A percentile compares a stretch with the other conserved stretches of the same genome.
Evolutionary conservation across 768 basidiomycete genomes (phyloP).

Genomic region (Strobilomyces confusus): DNA sequence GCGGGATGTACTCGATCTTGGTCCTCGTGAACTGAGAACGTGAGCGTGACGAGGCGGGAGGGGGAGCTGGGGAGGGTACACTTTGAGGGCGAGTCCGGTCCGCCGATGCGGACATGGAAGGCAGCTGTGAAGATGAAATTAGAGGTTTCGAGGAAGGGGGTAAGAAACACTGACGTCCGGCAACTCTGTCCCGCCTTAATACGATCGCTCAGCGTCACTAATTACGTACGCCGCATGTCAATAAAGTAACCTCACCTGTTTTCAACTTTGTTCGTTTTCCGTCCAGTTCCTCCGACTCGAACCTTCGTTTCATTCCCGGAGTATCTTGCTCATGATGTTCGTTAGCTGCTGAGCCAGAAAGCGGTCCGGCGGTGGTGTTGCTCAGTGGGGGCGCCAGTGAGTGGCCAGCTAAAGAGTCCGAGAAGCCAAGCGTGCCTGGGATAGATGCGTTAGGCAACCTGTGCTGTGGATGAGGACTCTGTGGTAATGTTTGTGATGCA

Average conservation of each 20-base stretch:
- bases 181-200: slow-evolving; percentile 40
- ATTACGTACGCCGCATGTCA: slow-evolving; percentile 25
- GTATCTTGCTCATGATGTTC: slow-evolving; percentile 51
- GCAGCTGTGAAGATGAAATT: slow-evolving; percentile 11
- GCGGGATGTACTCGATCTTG: slow-evolving; percentile 86
- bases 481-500: slow-evolving; percentile 27
- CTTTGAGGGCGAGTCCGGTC: slow-evolving; percentile 19
- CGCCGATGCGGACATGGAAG: slow-evolving; percentile 16
- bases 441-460: slow-evolving; percentile 17
- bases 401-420: slow-evolving; percentile 23
- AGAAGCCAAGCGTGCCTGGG: slow-evolving; percentile 24
- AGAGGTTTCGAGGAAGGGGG: slow-evolving; percentile 11
- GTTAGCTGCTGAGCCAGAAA: slow-evolving; percentile 5
- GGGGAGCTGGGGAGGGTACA: slow-evolving; percentile 27
- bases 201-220: slow-evolving; percentile 22
- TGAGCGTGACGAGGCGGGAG: slow-evolving; percentile 33
- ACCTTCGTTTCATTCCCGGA: slow-evolving; percentile 70
- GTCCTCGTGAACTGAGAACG: slow-evolving; percentile 58
- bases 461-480: slow-evolving; percentile 29
- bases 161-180: slow-evolving; percentile 43
- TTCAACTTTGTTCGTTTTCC: slow-evolving; percentile 69
- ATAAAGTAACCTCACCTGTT: slow-evolving; percentile 50
- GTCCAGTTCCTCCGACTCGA: slow-evolving; percentile 61
- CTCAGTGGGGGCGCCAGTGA: slow-evolving; percentile 15
- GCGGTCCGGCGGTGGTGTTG: slow-evolving; percentile 11